Evolutionary conservation across 768 basidiomycete genomes (phyloP).

Genomic region (Mrakia gelida): DNA sequence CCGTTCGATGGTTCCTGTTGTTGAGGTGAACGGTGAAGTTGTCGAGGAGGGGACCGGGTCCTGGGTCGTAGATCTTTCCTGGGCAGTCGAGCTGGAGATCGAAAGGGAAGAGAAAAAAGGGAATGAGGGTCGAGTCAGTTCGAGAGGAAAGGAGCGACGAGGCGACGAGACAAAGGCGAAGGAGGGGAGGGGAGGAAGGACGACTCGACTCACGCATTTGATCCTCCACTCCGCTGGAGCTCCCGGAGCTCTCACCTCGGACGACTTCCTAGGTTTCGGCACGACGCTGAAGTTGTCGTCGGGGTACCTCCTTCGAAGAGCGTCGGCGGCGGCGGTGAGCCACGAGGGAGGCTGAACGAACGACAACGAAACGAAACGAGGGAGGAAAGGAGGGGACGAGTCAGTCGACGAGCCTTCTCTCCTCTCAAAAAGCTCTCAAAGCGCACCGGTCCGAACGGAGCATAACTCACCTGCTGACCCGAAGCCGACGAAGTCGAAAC

Average conservation of each 20-base stretch:
- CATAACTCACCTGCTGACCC: background rate
- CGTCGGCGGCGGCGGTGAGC: slow-evolving; percentile 63
- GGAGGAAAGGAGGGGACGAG: background rate
- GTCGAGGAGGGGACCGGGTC: slow-evolving; percentile 74
- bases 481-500: background rate
- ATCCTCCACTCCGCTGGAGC: slow-evolving; percentile 69
- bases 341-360: slow-evolving; percentile 58
- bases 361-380: no score
- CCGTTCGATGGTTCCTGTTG: slow-evolving; percentile 45
- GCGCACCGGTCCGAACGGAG: no score
- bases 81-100: slow-evolving; percentile 64
- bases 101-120: background rate
- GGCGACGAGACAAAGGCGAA: background rate
- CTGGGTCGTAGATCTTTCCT: slow-evolving; percentile 89
- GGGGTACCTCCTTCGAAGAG: slow-evolving; percentile 66
- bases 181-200: background rate
- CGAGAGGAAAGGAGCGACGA: background rate
- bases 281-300: slow-evolving; percentile 79
- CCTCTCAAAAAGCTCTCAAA: background rate
- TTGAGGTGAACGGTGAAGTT: slow-evolving; percentile 89
- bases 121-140: background rate
- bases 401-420: background rate
- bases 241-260: background rate
- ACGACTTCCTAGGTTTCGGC: slow-evolving; percentile 52
- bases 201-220: slow-evolving; percentile 57